Conservation (phyloP, 106 monocot genomes). For the Cymbidium sinense region DNA sequence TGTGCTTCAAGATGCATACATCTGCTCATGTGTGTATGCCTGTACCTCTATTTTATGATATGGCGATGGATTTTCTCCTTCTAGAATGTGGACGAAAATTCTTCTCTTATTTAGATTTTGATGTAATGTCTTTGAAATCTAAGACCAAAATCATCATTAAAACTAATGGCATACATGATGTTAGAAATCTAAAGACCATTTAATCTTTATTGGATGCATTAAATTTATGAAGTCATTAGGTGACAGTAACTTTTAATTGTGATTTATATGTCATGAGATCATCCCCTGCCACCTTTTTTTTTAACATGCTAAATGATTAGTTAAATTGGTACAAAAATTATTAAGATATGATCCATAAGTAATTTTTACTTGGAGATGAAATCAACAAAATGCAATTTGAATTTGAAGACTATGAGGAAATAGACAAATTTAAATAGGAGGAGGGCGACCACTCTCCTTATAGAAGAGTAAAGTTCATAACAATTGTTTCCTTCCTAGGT, state of each 20-base stretch:
- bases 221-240: background rate
- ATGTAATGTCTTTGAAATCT: too few species aligned
- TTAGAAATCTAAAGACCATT: background rate
- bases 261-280: background rate
- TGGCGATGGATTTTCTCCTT: too few species aligned
- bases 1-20: background rate
- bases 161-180: background rate
- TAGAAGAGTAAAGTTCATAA: background rate
- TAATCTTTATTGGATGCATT: background rate
- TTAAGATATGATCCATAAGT: background rate
- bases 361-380: background rate
- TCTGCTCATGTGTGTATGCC: background rate
- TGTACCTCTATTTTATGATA: background rate
- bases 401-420: background rate
- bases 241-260: too few species aligned
- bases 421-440: background rate
- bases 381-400: background rate
- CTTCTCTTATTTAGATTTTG: background rate
- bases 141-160: too few species aligned
- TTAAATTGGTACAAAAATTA: background rate
- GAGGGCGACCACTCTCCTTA: background rate
- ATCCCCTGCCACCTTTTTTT: background rate
- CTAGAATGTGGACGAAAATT: too few species aligned
- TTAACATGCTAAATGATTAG: background rate
- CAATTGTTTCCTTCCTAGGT: too few species aligned